Evolutionary conservation across 106 monocot genomes (phyloP).

Genomic region (Cymbidium sinense): DNA sequence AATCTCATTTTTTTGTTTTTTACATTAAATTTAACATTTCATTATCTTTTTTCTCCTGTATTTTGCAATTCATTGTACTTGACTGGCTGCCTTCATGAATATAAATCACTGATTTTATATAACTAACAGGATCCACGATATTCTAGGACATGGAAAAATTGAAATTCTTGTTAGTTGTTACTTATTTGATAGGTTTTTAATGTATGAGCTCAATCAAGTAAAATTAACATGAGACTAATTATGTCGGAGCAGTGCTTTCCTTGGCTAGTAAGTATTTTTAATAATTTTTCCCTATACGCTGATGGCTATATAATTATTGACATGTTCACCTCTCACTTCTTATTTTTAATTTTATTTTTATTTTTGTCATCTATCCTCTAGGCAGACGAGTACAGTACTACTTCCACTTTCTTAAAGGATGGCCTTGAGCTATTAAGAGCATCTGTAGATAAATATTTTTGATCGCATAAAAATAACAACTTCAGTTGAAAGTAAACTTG

Average conservation of each 20-base stretch:
- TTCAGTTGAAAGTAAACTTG: too few relatives aligned
- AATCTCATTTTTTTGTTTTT: background rate
- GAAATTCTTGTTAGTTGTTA: background rate
- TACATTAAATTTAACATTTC: background rate
- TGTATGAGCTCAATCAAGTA: background rate
- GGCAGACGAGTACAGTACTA: too few relatives aligned
- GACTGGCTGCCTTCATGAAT: background rate
- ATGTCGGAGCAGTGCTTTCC: background rate
- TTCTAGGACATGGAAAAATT: background rate
- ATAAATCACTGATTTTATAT: background rate
- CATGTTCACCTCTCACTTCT: too few relatives aligned
- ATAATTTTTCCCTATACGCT: background rate
- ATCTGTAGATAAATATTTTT: too few relatives aligned
- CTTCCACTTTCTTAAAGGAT: too few relatives aligned
- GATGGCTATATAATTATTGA: too few relatives aligned
- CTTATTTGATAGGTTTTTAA: background rate
- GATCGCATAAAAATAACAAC: too few relatives aligned
- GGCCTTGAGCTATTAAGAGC: too few relatives aligned
- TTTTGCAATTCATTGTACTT: background rate
- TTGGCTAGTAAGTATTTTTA: background rate
- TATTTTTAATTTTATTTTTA: too few relatives aligned
- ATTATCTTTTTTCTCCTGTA: background rate
- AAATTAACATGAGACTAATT: background rate
- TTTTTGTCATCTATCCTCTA: too few relatives aligned
- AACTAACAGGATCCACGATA: background rate